Evolutionary conservation across 2,329 filamentous ascomycete species (phyloP).

Genomic region (Exophiala dermatitidis): DNA sequence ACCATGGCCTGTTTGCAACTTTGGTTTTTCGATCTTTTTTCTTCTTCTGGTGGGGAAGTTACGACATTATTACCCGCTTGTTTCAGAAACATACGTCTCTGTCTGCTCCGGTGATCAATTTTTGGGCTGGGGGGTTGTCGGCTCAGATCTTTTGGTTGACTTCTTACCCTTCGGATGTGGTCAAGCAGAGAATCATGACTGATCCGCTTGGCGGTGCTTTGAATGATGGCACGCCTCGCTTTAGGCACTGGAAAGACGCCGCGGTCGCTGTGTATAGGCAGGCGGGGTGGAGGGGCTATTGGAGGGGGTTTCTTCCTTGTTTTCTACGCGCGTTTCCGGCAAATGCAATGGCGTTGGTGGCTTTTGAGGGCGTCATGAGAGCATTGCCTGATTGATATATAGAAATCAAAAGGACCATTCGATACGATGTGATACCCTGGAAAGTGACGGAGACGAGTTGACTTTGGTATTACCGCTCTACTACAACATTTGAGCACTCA

Average conservation of each 20-base stretch:
- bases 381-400: conserved; percentile 33
- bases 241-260: conserved; percentile 70
- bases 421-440: not conserved
- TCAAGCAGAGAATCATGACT: conserved; percentile 97
- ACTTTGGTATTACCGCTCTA: not conserved
- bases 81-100: conserved; percentile 62
- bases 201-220: conserved; percentile 70
- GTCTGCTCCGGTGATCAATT: conserved; percentile 76
- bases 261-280: conserved; percentile 70
- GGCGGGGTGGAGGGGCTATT: conserved; percentile 71
- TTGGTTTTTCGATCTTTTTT: conserved; percentile 87
- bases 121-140: conserved; percentile 90
- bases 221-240: conserved; percentile 60
- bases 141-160: conserved; percentile 94
- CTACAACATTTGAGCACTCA: too few species aligned
- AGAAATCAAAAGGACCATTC: not conserved
- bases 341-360: conserved; percentile 86
- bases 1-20: conserved; percentile 77
- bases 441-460: not conserved
- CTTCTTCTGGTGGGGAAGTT: conserved; percentile 97
- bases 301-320: conserved; percentile 88
- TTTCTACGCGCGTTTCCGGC: conserved; percentile 91
- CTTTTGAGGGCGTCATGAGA: conserved; percentile 88
- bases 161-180: conserved; percentile 83
- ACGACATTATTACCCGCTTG: conserved; percentile 70